phyloP scores from a whole-genome alignment of 2,329 filamentous ascomycete genomes.

The Aureobasidium sp. region DNA sequence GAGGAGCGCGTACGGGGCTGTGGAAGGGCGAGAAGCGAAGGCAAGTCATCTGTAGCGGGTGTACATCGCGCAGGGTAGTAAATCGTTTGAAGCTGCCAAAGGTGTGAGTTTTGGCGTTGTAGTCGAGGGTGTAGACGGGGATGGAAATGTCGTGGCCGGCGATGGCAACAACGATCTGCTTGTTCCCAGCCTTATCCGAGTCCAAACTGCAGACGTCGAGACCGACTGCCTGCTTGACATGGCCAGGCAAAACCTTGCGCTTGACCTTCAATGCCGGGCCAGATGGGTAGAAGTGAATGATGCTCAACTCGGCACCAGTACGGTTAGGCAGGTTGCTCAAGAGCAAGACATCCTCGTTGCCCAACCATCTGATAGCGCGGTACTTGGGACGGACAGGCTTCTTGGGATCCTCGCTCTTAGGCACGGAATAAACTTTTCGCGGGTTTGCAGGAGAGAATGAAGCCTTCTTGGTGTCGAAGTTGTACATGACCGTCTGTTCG shows the following conservation, averaged over 20 bases:
- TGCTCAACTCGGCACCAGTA: slow-evolving; percentile 46
- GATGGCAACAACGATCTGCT: slow-evolving; percentile 73
- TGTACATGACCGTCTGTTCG: slow-evolving; percentile 51
- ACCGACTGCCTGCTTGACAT: slow-evolving; percentile 66
- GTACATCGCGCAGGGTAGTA: slow-evolving; percentile 46
- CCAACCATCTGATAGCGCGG: slow-evolving; percentile 49
- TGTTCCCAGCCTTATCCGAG: slow-evolving; percentile 50
- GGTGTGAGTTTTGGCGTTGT: slow-evolving; percentile 43
- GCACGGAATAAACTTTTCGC: slow-evolving; percentile 37
- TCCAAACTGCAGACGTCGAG: slow-evolving; percentile 67
- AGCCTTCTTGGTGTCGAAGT: slow-evolving; percentile 35
- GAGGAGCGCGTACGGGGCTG: slow-evolving; percentile 27
- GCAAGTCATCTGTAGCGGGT: slow-evolving; percentile 52
- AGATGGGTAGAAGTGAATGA: slow-evolving; percentile 54
- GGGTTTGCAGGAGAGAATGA: slow-evolving; percentile 33
- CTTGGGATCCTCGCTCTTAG: slow-evolving; percentile 22
- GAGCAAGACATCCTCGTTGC: slow-evolving; percentile 44
- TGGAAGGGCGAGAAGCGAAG: slow-evolving; percentile 39
- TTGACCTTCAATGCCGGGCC: slow-evolving; percentile 42
- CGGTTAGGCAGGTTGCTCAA: slow-evolving; percentile 49
- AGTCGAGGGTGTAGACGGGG: slow-evolving; percentile 68
- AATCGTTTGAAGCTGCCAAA: slow-evolving; percentile 43
- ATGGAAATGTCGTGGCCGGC: slow-evolving; percentile 74
- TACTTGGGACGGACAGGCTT: slow-evolving; percentile 40
- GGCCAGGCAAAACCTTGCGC: slow-evolving; percentile 54